These are phyloP conservation scores for Phytopythium kandeliae DNA, from an alignment of 352 stramenopile genomes.

Conservation along the genomic window DNA sequence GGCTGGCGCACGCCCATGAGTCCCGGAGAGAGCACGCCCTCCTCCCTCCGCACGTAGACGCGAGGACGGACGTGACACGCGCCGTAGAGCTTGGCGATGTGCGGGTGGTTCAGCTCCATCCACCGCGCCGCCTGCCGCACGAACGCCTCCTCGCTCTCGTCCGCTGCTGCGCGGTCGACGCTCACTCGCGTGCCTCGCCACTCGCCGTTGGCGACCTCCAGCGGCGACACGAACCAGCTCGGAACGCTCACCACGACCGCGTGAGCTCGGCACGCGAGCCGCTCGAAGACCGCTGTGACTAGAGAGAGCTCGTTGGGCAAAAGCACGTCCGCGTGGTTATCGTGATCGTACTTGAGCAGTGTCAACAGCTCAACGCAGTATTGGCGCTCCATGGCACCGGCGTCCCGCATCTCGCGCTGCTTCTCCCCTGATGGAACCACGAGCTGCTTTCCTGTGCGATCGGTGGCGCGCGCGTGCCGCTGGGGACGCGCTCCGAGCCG, in stretches of 20 bases:
- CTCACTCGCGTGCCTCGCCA: neutral
- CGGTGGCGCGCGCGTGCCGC: too few species aligned
- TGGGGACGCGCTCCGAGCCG: too few species aligned
- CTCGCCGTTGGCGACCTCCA: neutral
- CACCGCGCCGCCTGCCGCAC: neutral
- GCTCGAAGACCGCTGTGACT: neutral
- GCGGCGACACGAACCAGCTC: neutral
- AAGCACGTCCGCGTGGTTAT: neutral
- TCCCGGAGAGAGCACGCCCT: neutral
- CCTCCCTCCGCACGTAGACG: neutral
- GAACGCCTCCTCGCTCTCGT: conserved; percentile 1
- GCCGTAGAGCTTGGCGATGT: conserved; percentile 3
- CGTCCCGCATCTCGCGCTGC: neutral
- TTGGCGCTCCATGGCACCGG: neutral
- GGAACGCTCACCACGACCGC: neutral
- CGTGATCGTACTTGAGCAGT: neutral
- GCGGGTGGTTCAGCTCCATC: neutral
- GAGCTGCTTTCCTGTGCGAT: neutral
- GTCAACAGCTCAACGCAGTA: neutral
- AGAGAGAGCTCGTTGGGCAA: neutral
- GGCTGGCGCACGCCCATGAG: neutral
- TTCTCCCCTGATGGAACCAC: neutral
- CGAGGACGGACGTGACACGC: neutral
- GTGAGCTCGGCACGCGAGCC: neutral
- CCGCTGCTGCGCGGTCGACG: neutral